A percentile compares a stretch with the other conserved stretches of the same genome.
These are phyloP conservation scores for Neurospora sp. DNA, from an alignment of 495 filamentous ascomycete genomes.

Conservation along the genomic window DNA sequence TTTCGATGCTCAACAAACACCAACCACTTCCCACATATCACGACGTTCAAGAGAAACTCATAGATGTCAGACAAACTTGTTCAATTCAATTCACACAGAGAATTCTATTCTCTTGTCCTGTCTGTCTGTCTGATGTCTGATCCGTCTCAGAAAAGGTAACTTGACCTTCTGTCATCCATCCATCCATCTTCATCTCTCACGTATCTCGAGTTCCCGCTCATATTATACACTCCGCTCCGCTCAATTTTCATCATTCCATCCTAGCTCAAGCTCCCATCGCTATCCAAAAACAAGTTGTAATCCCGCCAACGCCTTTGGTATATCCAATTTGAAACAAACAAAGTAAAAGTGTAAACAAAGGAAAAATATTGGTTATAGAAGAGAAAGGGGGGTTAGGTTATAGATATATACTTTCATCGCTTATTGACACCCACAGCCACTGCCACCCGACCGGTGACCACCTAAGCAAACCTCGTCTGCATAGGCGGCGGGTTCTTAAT, in stretches of 20 bases:
- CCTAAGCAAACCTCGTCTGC: slow-evolving; percentile 25
- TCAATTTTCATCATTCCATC: background rate
- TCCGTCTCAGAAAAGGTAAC: background rate
- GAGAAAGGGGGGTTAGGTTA: background rate
- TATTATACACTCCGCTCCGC: slow-evolving; percentile 15
- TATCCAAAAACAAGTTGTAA: slow-evolving; percentile 1
- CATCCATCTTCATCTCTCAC: background rate
- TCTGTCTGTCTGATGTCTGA: background rate
- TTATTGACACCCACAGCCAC: background rate
- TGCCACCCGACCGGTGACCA: slow-evolving; percentile 8
- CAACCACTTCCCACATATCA: background rate
- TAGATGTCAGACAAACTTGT: background rate
- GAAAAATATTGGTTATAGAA: slow-evolving; percentile 15
- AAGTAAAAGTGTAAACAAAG: slow-evolving; percentile 13
- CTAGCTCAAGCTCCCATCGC: background rate
- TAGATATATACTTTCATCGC: background rate
- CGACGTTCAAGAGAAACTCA: background rate
- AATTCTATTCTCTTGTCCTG: background rate
- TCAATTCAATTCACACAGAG: background rate
- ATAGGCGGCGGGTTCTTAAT: background rate
- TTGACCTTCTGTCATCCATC: background rate
- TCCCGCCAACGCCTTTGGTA: slow-evolving; percentile 19
- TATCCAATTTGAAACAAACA: slow-evolving; percentile 8
- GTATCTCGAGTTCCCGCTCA: slow-evolving; percentile 12
- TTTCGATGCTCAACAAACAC: background rate